Percentiles rank a stretch among this genome's conserved stretches.
Conservation (phyloP, 495 filamentous ascomycete genomes). For the Neurospora pannonica region DNA sequence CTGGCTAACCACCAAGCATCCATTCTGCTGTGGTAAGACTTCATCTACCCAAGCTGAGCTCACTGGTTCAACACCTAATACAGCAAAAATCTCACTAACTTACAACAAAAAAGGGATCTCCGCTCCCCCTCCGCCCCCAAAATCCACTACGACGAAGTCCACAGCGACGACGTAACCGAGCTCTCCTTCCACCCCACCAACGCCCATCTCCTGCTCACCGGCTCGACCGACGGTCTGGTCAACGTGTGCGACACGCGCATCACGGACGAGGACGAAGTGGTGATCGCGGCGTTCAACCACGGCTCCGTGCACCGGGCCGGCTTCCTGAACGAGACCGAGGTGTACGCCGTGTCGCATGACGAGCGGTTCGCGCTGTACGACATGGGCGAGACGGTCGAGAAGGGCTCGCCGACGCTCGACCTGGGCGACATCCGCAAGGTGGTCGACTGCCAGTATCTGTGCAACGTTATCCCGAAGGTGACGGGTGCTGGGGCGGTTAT, state of each 20-base stretch:
- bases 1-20: constrained; percentile 61
- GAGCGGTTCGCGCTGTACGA: constrained; percentile 72
- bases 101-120: constrained; percentile 49
- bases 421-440: constrained; percentile 68
- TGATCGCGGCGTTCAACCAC: constrained; percentile 83
- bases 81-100: neutral
- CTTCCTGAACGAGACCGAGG: constrained; percentile 58
- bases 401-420: constrained; percentile 45
- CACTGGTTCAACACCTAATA: neutral
- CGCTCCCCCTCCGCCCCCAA: constrained; percentile 45
- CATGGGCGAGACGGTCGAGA: constrained; percentile 46
- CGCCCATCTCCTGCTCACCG: constrained; percentile 62
- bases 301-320: constrained; percentile 77
- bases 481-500: constrained; percentile 50
- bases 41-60: neutral
- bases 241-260: constrained; percentile 73
- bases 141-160: constrained; percentile 69
- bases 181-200: constrained; percentile 62
- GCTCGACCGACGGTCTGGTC: constrained; percentile 85
- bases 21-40: constrained; percentile 63
- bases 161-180: constrained; percentile 88
- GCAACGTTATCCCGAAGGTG: constrained; percentile 52
- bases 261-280: constrained; percentile 74
- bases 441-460: constrained; percentile 74
- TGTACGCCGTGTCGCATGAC: constrained; percentile 73